Evolutionary conservation across 225 moss, liverwort and hornwort genomes (phyloP).

Genomic region (Marchantia polymorpha): DNA sequence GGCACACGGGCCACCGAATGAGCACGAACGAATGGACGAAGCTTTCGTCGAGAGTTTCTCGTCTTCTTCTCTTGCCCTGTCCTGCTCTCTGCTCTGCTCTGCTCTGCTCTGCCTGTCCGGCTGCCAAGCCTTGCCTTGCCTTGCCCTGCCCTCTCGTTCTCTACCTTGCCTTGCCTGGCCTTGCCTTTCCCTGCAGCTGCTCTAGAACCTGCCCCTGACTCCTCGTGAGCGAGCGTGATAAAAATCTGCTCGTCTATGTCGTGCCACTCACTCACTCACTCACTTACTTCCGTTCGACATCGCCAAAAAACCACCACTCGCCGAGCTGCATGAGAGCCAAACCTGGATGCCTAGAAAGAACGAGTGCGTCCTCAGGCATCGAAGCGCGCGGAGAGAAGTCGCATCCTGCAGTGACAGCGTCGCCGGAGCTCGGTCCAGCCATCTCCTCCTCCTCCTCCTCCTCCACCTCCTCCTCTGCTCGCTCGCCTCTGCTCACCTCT

Average conservation of each 20-base stretch:
- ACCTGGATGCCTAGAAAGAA: constrained; percentile 13
- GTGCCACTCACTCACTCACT: too few relatives aligned
- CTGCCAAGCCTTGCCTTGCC: too few relatives aligned
- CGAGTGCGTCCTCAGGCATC: background rate
- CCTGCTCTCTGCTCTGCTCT: background rate
- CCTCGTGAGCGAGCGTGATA: too few relatives aligned
- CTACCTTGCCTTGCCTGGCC: background rate
- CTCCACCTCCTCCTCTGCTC: background rate
- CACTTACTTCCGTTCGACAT: background rate
- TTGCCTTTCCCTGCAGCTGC: background rate
- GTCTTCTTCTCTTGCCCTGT: background rate
- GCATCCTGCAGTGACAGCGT: constrained; percentile 7
- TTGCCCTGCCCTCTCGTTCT: background rate
- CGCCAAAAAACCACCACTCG: background rate
- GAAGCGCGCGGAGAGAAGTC: background rate
- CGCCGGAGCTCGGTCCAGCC: background rate
- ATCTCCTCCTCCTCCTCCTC: background rate
- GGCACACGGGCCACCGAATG: background rate
- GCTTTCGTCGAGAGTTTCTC: background rate
- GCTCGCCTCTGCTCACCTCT: background rate
- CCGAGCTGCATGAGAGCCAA: constrained; percentile 1
- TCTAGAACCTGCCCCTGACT: too few relatives aligned
- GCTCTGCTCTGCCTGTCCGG: background rate
- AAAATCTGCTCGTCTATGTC: background rate
- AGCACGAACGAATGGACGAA: background rate